phyloP scores from a whole-genome alignment of 179 eudicot species.

The Spergularia azorica region DNA sequence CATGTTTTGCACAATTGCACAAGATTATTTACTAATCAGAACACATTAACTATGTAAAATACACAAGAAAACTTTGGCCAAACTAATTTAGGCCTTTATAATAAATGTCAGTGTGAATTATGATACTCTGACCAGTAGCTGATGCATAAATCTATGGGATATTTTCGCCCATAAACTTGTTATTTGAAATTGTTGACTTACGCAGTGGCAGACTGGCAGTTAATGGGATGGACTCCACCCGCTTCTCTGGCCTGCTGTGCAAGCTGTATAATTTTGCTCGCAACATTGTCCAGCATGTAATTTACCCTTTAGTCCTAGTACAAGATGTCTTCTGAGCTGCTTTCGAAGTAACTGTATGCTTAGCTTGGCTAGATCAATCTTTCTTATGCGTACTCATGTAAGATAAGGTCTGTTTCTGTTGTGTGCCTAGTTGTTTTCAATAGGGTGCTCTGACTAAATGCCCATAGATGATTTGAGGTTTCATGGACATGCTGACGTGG shows the following conservation, averaged over 20 bases:
- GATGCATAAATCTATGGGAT: not conserved
- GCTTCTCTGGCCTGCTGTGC: not conserved
- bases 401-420: conserved; percentile 1
- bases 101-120: not conserved
- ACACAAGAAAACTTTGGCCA: not conserved
- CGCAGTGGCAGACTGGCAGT: not conserved
- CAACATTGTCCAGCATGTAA: conserved; percentile 2
- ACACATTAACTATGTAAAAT: not conserved
- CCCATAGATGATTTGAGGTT: conserved; percentile 21
- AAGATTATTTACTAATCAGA: not conserved
- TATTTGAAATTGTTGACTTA: not conserved
- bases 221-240: not conserved
- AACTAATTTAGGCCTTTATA: not conserved
- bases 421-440: conserved; percentile 14
- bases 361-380: conserved; percentile 3
- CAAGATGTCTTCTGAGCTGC: conserved; percentile 2
- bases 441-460: conserved; percentile 14
- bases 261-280: not conserved
- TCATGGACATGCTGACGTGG: conserved; percentile 25
- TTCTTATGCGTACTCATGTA: not conserved
- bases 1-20: not conserved
- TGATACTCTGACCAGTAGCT: conserved; percentile 5
- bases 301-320: conserved; percentile 4
- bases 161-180: not conserved
- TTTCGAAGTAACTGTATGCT: not conserved